Base-by-base conservation (phyloP, 352 stramenopile genomes). In the Globisporangium polare region DNA sequence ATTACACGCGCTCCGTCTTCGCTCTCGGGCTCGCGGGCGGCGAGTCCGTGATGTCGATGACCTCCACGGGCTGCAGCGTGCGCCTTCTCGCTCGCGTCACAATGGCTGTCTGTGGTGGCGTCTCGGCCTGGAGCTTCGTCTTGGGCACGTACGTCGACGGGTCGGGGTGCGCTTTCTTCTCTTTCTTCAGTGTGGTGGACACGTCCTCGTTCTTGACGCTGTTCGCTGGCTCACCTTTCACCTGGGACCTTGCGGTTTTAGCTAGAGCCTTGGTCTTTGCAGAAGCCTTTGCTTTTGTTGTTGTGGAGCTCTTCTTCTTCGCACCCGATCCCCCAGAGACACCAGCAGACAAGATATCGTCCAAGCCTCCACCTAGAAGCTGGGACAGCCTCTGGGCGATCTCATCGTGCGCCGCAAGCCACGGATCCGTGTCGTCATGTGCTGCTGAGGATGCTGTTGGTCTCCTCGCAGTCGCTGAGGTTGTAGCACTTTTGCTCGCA, bases 361-460 rank as follows among this genome's bases (percentile, higher is more conserved):
- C 10, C 18, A 60, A 8, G 6, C 37, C 18, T 0, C 55, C 10
- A 24, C 33, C 55, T 10, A 61, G 20, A 10, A 61, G 27, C 29
- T 52, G n/a, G 3, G 42, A 53, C 12, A 61, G 55, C 6, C 41
- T 42, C 15, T 54, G 27, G 2, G 41, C 55, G 35, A 61, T 61
- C 26, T 61, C 42, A 5, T 35, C 55, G 37, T 61, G 55, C 12
- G 55, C 55, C 4, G 43, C 43, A 12, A 61, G 41, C 55, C 55
- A 61, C 55, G 55, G 55, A 33, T 61, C 55, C 6, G 7, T 26
- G 6, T 53, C 52, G 15, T 49, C 10, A 7, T 31, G 26, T 58
- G n/a, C 18, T 45, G 31, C 10, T 45, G 27, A 20, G 24, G 22
- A 17, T n/a, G 45, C 26, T 17, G 45, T 6, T 7, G 45, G 12